Percentiles rank a stretch among this genome's conserved stretches.
Evolutionary conservation across 129 eudicot species (phyloP).

Genomic region (Escallonia herrerae): DNA sequence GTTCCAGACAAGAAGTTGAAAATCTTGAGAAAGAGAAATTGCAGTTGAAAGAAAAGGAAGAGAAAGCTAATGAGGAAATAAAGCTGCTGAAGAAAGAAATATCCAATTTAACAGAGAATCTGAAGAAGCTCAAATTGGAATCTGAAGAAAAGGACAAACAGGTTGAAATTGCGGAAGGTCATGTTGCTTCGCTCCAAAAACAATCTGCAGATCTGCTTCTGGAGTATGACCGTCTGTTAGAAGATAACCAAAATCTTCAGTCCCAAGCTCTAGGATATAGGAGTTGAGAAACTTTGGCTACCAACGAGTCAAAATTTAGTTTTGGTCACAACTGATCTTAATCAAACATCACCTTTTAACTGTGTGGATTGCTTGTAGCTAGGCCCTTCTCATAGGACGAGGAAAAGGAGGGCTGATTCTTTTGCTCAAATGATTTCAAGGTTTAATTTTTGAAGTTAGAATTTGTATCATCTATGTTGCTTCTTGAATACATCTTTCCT

Average conservation of each 20-base stretch:
- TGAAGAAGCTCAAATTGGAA: slow-evolving; percentile 58
- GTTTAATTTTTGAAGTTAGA: neutral
- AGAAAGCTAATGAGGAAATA: slow-evolving; percentile 53
- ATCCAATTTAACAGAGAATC: slow-evolving; percentile 33
- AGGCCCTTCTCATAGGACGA: neutral
- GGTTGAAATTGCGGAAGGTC: slow-evolving; percentile 80
- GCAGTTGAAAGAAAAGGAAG: slow-evolving; percentile 68
- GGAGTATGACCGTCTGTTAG: slow-evolving; percentile 81
- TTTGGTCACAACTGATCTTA: neutral
- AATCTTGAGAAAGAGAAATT: slow-evolving; percentile 68
- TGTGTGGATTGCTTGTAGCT: neutral
- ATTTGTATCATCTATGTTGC: neutral
- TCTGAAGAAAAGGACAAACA: slow-evolving; percentile 60
- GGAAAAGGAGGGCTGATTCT: neutral
- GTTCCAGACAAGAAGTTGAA: slow-evolving; percentile 63
- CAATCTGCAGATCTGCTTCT: slow-evolving; percentile 95
- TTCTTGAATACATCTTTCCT: neutral
- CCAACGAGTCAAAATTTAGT: neutral
- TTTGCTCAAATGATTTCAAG: neutral
- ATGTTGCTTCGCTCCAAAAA: slow-evolving; percentile 84
- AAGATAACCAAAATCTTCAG: slow-evolving; percentile 88
- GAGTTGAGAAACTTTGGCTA: slow-evolving; percentile 8
- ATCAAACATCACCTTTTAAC: neutral
- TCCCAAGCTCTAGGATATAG: slow-evolving; percentile 33
- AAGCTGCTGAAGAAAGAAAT: slow-evolving; percentile 53